Evolutionary conservation across 83 land plant species (phyloP).

Genomic region (Thuja plicata): DNA sequence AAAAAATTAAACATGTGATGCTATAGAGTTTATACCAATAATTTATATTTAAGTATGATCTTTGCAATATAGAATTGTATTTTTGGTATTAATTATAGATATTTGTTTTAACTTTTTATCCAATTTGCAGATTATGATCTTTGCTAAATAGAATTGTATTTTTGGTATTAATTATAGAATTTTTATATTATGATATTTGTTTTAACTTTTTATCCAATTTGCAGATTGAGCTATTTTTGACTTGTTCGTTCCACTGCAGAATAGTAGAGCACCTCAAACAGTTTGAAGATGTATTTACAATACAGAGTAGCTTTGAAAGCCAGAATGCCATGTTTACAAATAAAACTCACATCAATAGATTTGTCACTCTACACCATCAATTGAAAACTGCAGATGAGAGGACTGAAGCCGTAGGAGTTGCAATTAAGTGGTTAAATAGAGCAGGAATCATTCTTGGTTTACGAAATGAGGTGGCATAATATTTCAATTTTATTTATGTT

Average conservation of each 20-base stretch:
- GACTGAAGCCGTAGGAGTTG: constrained; percentile 15
- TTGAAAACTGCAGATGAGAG: constrained; percentile 13
- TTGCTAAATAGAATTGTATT: no score
- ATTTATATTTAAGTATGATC: no score
- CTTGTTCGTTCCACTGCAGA: constrained; percentile 2
- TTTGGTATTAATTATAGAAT: no score
- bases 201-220: not conserved
- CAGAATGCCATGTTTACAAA: not conserved
- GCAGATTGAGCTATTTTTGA: not conserved
- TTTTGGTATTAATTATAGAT: no score
- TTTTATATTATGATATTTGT: not conserved
- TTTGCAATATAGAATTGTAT: no score
- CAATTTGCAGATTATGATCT: not conserved
- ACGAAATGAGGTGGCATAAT: constrained; percentile 12
- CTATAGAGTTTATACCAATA: no score
- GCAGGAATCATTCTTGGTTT: constrained; percentile 10
- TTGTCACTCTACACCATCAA: constrained; percentile 13
- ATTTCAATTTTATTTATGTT: not conserved
- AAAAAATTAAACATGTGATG: no score
- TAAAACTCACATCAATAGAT: constrained; percentile 7
- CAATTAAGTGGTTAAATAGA: constrained; percentile 12
- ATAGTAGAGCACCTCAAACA: constrained; percentile 7
- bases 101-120: not conserved
- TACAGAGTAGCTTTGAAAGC: not conserved
- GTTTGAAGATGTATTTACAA: constrained; percentile 7